These are phyloP conservation scores for Metschnikowia anglica DNA, from an alignment of 805 yeast genomes.

Conservation along the genomic window DNA sequence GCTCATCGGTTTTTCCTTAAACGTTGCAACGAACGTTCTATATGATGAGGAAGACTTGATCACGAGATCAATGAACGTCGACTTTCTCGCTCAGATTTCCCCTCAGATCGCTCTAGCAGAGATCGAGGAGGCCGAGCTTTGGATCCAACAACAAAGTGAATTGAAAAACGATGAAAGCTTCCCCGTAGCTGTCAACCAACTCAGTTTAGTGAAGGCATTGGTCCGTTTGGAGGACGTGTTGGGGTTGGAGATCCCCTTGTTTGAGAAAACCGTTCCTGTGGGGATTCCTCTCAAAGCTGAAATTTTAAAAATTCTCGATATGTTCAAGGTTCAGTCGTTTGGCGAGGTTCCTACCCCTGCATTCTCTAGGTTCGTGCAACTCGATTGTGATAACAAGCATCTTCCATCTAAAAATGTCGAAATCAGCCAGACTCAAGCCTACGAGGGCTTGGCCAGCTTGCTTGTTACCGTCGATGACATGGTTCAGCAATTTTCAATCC, in stretches of 20 bases:
- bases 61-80: conserved; percentile 57
- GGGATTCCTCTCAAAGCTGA: conserved; percentile 3
- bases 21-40: conserved; percentile 56
- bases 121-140: conserved; percentile 35
- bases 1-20: conserved; percentile 48
- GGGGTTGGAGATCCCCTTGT: conserved; percentile 5
- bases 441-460: conserved; percentile 20
- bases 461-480: conserved; percentile 23
- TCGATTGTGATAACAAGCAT: conserved; percentile 36
- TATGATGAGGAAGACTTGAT: conserved; percentile 77
- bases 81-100: conserved; percentile 28
- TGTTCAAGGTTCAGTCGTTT: background rate
- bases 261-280: conserved; percentile 3
- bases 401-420: conserved; percentile 36
- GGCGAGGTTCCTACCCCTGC: conserved; percentile 8
- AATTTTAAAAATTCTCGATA: background rate
- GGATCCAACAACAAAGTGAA: conserved; percentile 26
- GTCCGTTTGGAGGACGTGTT: conserved; percentile 18
- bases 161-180: conserved; percentile 10
- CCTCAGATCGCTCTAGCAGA: conserved; percentile 25
- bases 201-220: conserved; percentile 30
- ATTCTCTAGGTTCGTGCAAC: conserved; percentile 38
- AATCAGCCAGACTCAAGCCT: conserved; percentile 24
- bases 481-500: conserved; percentile 19
- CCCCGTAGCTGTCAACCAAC: conserved; percentile 21